Percentiles rank a stretch among this genome's conserved stretches.
These are phyloP conservation scores for Aspergillus heteromorphus DNA, from an alignment of 495 filamentous ascomycete species.

Conservation along the genomic window DNA sequence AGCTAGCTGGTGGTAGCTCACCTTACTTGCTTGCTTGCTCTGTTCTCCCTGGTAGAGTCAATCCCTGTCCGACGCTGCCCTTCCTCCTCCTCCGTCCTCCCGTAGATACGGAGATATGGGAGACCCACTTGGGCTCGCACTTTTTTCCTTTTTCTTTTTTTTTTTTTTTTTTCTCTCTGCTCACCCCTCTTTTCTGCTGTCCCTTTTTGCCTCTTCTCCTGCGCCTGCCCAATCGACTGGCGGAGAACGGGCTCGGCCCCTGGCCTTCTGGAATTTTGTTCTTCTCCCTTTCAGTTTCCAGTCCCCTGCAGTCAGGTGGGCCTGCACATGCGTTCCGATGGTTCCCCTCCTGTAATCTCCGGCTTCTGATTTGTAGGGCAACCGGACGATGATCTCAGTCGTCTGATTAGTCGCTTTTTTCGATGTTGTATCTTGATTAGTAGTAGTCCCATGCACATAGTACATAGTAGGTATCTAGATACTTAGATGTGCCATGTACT, in stretches of 20 bases:
- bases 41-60: slow-evolving; percentile 1
- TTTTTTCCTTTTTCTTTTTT: slow-evolving; percentile 1
- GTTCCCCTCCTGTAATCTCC: slow-evolving; percentile 22
- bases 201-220: slow-evolving; percentile 1
- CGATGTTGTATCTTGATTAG: slow-evolving; percentile 10
- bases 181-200: neutral
- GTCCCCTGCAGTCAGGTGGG: slow-evolving; percentile 11
- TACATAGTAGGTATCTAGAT: neutral
- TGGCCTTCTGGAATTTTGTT: slow-evolving; percentile 20
- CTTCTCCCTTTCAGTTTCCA: neutral
- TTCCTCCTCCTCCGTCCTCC: neutral
- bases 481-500: neutral
- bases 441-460: neutral
- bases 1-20: neutral
- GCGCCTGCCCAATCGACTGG: neutral
- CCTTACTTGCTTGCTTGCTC: neutral
- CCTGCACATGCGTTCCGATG: slow-evolving; percentile 20
- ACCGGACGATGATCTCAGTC: slow-evolving; percentile 24
- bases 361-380: slow-evolving; percentile 25
- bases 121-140: slow-evolving; percentile 3
- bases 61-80: neutral
- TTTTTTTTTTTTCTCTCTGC: neutral
- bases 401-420: slow-evolving; percentile 20
- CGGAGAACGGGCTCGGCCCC: slow-evolving; percentile 10
- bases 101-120: slow-evolving; percentile 6